Conservation (phyloP, 1,284 basidiomycete genomes). For the Apiotrichum gracile region DNA sequence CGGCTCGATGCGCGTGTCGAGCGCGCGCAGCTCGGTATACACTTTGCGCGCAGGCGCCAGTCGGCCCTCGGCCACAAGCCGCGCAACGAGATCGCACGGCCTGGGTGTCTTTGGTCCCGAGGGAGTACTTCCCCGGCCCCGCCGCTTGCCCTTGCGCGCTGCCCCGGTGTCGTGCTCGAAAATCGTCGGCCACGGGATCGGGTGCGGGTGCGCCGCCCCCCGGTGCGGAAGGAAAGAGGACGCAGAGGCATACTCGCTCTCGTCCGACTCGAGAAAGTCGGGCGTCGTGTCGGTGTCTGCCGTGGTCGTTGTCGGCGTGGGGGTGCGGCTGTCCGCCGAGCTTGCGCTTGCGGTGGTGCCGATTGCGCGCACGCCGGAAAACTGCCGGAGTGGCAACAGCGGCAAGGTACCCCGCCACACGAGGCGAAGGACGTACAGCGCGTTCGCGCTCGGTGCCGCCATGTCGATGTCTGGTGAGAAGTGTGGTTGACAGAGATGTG, state of each 20-base stretch:
- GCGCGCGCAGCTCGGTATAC: slow-evolving; percentile 26
- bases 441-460: slow-evolving; percentile 7
- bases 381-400: not conserved
- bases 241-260: slow-evolving; percentile 24
- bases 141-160: not conserved
- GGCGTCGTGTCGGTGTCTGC: not conserved
- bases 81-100: slow-evolving; percentile 31
- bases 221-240: slow-evolving; percentile 21
- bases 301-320: not conserved
- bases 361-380: slow-evolving; percentile 1
- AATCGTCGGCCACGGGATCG: slow-evolving; percentile 38
- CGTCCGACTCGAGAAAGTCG: slow-evolving; percentile 32
- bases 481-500: no score
- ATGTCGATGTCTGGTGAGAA: not conserved
- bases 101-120: no score
- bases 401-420: slow-evolving; percentile 2
- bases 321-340: no score
- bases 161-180: slow-evolving; percentile 15
- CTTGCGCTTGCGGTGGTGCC: not conserved
- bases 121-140: no score
- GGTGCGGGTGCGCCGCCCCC: slow-evolving; percentile 2
- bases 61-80: slow-evolving; percentile 19
- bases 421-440: slow-evolving; percentile 19
- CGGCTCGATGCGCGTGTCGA: slow-evolving; percentile 21
- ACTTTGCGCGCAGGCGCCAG: slow-evolving; percentile 22